Percentiles rank a stretch among this genome's conserved stretches.
Evolutionary conservation across 2,329 filamentous ascomycete genomes (phyloP).

Genomic region (Proliferodiscus dingleyae): DNA sequence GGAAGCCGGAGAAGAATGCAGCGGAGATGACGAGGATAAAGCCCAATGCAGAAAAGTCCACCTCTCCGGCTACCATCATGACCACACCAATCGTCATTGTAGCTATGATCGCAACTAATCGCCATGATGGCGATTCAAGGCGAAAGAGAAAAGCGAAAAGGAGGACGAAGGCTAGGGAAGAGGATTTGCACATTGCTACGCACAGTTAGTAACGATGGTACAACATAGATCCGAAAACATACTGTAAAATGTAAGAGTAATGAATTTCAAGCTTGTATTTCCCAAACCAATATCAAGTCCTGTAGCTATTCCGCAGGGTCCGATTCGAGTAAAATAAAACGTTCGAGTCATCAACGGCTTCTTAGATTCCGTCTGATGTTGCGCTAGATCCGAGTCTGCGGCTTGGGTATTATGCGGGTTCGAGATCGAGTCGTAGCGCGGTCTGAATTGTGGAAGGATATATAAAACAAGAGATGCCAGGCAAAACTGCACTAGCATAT

Average conservation of each 20-base stretch:
- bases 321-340: slow-evolving; percentile 90
- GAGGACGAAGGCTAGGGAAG: slow-evolving; percentile 88
- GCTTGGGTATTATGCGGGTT: slow-evolving; percentile 30
- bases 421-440: slow-evolving; percentile 41
- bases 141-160: slow-evolving; percentile 92
- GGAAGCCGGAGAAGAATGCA: slow-evolving; percentile 92
- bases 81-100: slow-evolving; percentile 91
- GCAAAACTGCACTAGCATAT: slow-evolving; percentile 92
- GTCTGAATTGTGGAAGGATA: slow-evolving; percentile 76
- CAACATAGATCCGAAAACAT: slow-evolving; percentile 32
- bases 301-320: slow-evolving; percentile 86
- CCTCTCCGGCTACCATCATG: slow-evolving; percentile 97
- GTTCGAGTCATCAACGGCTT: slow-evolving; percentile 71
- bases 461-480: slow-evolving; percentile 75
- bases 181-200: slow-evolving; percentile 95
- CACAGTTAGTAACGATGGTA: slow-evolving; percentile 9
- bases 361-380: slow-evolving; percentile 28
- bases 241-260: slow-evolving; percentile 95
- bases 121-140: slow-evolving; percentile 81
- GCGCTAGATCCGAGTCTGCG: slow-evolving; percentile 25
- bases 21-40: slow-evolving; percentile 91
- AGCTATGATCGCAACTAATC: slow-evolving; percentile 78
- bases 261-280: slow-evolving; percentile 93
- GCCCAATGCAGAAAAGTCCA: slow-evolving; percentile 79
- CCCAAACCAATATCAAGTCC: slow-evolving; percentile 93